Conservation (phyloP, 257 asterid species). For the Solanum clarkiae region DNA sequence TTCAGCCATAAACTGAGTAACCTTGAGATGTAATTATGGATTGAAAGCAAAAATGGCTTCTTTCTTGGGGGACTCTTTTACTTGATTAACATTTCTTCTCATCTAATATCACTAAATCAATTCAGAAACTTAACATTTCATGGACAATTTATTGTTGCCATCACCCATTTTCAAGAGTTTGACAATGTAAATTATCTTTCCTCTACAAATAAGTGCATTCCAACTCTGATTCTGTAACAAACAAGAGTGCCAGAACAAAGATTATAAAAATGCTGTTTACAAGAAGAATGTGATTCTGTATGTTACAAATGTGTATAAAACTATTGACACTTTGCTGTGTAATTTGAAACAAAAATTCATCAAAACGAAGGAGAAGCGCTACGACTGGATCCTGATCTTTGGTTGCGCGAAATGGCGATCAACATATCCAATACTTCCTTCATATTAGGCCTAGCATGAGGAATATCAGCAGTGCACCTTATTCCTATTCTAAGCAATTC, state of each 20-base stretch:
- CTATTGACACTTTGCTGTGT: not conserved
- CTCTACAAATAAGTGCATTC: not conserved
- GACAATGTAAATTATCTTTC: not conserved
- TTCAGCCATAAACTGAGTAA: no score
- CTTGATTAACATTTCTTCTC: not conserved
- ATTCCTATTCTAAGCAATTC: conserved; percentile 68
- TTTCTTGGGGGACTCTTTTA: no score
- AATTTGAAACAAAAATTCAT: not conserved
- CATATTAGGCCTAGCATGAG: conserved; percentile 79
- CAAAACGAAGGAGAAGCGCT: conserved; percentile 16
- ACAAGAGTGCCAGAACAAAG: conserved; percentile 2
- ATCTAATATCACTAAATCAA: not conserved
- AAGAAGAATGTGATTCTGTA: not conserved
- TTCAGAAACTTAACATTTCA: not conserved
- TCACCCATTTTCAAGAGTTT: not conserved
- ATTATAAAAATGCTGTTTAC: not conserved
- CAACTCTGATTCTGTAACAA: not conserved
- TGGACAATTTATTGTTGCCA: not conserved
- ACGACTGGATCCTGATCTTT: conserved; percentile 11
- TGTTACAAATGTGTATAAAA: not conserved
- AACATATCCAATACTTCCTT: conserved; percentile 75
- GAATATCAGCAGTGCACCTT: conserved; percentile 63
- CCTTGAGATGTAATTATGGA: no score
- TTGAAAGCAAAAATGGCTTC: no score
- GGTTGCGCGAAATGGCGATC: conserved; percentile 30